Evolutionary conservation across 495 filamentous ascomycete genomes (phyloP).

Genomic region (Aspergillus bridgeri): DNA sequence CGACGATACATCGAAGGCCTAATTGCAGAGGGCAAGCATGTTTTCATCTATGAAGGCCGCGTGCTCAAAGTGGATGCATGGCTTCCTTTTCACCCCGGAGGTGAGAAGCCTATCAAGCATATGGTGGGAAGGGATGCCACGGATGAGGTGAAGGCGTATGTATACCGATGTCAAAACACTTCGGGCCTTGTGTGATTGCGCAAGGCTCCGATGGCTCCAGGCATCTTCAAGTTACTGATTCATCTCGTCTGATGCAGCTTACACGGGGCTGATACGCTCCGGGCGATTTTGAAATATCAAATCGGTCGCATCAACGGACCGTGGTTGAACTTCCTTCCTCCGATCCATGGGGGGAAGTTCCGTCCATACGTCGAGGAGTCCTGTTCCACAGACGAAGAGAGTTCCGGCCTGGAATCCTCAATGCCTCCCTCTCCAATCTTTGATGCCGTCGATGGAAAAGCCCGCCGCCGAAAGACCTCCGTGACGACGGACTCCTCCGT

Average conservation of each 20-base stretch:
- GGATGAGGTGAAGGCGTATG: constrained; percentile 89
- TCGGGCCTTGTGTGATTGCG: background rate
- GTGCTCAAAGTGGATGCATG: constrained; percentile 87
- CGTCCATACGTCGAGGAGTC: constrained; percentile 49
- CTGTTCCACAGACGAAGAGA: constrained; percentile 20
- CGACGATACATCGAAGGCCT: constrained; percentile 79
- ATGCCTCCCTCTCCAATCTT: constrained; percentile 63
- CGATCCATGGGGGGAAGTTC: constrained; percentile 89
- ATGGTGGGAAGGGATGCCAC: constrained; percentile 97
- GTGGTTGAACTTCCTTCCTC: constrained; percentile 88
- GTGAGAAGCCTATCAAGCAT: constrained; percentile 86
- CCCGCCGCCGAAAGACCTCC: constrained; percentile 27
- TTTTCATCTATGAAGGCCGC: constrained; percentile 76
- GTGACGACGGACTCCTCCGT: constrained; percentile 38
- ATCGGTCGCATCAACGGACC: constrained; percentile 78
- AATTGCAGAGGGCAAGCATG: constrained; percentile 78
- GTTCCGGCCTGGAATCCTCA: constrained; percentile 27
- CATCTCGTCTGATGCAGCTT: constrained; percentile 50
- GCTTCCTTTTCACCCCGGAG: constrained; percentile 87
- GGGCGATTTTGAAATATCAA: constrained; percentile 75
- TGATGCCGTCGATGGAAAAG: constrained; percentile 46
- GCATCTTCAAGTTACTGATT: background rate
- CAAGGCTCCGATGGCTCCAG: background rate
- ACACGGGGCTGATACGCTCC: constrained; percentile 74
- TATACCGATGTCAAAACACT: too few relatives aligned